Evolutionary conservation across 164 flowering plant genomes (phyloP), one percentile per base, ranked within the genome.

Genomic region (Pachysandra terminalis): DNA sequence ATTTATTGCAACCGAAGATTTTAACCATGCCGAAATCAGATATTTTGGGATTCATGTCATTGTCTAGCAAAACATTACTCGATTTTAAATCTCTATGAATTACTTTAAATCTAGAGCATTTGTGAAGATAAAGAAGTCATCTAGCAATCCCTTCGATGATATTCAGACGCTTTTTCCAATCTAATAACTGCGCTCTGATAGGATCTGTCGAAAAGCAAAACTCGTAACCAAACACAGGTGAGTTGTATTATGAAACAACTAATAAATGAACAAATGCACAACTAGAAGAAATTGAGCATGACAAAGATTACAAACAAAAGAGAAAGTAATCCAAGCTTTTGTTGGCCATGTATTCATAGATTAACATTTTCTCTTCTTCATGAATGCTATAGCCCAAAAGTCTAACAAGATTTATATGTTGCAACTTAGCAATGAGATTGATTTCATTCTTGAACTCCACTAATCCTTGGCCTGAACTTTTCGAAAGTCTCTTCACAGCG

Each of bases 1-100:
- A 16, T 15, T 45, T 66, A 32, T 70, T 56, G 19, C 22, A 49
- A 19, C 63, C 68, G 25, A 74, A 65, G 13, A 69, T 74, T 69
- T 69, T 60, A 26, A 73, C 77, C 59, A 69, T 55, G 17, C 77
- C 77, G 56, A 74, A 70, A 57, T 74, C 74, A 14, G 77, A 49
- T 9, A 74, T 66, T 24, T 70, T 74, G 0, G 77, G 74, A 23
- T 61, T 70, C 73, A 74, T 61, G 6, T 70, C 53, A 14, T 70
- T 59, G 26, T 74, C 74, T 10, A 70, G 63, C 27, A 74, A 35
- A 22, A 74, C 32, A 27, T 74, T 74, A 55, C 73, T 65, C 8
- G 59, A 60, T 35, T 74, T 74, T 58, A 74, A 7, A 59, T 74
- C 77, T 48, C 74, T 63, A 51, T 74, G 74, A 45, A 75, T 67